Conservation (phyloP, 768 basidiomycete species). For the Rhodocollybia butyracea region DNA sequence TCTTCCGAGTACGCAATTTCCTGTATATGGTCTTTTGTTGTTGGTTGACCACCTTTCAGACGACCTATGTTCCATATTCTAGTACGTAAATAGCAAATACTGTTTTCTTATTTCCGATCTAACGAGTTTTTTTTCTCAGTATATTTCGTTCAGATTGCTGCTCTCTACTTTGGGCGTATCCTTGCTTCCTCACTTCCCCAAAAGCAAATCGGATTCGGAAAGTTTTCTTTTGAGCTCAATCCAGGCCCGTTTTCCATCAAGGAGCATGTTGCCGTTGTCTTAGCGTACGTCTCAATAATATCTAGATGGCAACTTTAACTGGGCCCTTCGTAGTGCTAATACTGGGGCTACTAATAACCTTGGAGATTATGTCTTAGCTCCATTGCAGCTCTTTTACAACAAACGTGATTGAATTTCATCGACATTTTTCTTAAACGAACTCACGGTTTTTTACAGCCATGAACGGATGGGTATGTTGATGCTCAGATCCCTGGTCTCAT, state of each 20-base stretch:
- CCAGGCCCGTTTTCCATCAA: slow-evolving; percentile 21
- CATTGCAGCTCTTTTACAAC: slow-evolving; percentile 19
- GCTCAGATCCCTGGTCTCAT: background rate
- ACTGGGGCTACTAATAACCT: slow-evolving; percentile 22
- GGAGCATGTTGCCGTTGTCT: slow-evolving; percentile 23
- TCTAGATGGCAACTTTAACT: background rate
- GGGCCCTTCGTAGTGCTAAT: slow-evolving; percentile 14
- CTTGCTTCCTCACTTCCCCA: slow-evolving; percentile 18
- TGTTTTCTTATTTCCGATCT: background rate
- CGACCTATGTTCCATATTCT: slow-evolving; percentile 23
- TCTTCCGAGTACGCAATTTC: slow-evolving; percentile 14
- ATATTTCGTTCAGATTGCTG: slow-evolving; percentile 22
- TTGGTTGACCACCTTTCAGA: slow-evolving; percentile 8
- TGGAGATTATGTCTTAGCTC: slow-evolving; percentile 22
- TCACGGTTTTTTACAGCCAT: slow-evolving; percentile 12
- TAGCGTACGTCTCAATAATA: slow-evolving; percentile 13
- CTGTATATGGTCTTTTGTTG: background rate
- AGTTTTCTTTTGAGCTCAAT: slow-evolving; percentile 17
- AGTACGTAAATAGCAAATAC: slow-evolving; percentile 4
- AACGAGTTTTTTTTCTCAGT: slow-evolving; percentile 7
- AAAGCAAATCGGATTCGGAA: slow-evolving; percentile 16
- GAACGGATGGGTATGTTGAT: slow-evolving; percentile 17
- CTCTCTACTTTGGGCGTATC: slow-evolving; percentile 18
- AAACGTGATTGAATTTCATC: background rate
- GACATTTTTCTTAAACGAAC: background rate